These are phyloP conservation scores for Hansenula sp. DNA, from an alignment of 1,139 yeast genomes.

Conservation along the genomic window DNA sequence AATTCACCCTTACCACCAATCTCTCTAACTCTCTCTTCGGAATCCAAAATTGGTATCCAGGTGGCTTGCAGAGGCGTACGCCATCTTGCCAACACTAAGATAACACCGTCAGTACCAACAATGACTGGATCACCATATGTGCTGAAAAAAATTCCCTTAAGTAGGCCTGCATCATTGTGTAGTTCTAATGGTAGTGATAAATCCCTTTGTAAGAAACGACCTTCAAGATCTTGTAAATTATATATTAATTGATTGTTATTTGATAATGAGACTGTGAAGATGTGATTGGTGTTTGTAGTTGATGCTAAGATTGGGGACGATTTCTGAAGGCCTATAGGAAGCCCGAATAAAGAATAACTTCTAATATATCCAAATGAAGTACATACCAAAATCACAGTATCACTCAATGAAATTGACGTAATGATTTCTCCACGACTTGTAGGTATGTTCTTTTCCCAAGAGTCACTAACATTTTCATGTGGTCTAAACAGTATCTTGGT, in stretches of 20 bases:
- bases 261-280: constrained; percentile 39
- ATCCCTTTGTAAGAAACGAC: constrained; percentile 33
- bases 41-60: constrained; percentile 86
- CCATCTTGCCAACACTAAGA: constrained; percentile 74
- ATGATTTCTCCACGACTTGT: constrained; percentile 40
- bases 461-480: constrained; percentile 31
- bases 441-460: constrained; percentile 38
- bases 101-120: constrained; percentile 71
- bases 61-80: constrained; percentile 68
- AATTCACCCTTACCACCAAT: constrained; percentile 52
- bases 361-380: constrained; percentile 56
- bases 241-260: constrained; percentile 29
- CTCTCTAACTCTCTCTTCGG: constrained; percentile 45
- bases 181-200: constrained; percentile 29
- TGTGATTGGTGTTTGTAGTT: constrained; percentile 41
- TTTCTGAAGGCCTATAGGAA: constrained; percentile 48
- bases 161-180: constrained; percentile 17
- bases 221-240: constrained; percentile 33
- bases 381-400: constrained; percentile 44
- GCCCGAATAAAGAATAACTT: constrained; percentile 50
- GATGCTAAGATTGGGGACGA: constrained; percentile 52
- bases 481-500: constrained; percentile 37
- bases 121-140: constrained; percentile 86
- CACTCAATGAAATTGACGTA: constrained; percentile 48
- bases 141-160: constrained; percentile 76